These are phyloP conservation scores for Chlorella sp. DNA, from an alignment of 139 green algal genomes.

Conservation along the genomic window DNA sequence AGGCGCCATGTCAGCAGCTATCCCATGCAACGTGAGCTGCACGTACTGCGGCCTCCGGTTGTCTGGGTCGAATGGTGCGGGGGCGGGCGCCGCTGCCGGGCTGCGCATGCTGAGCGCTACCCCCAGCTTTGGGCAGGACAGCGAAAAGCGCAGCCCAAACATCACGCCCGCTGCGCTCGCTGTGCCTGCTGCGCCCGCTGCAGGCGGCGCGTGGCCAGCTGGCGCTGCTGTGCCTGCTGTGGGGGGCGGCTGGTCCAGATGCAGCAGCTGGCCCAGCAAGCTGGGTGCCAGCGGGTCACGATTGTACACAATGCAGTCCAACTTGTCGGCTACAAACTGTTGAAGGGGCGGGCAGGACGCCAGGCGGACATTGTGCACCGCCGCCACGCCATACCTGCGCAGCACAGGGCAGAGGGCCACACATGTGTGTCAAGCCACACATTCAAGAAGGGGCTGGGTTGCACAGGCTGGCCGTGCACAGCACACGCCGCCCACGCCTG, in stretches of 20 bases:
- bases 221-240: background rate
- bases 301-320: constrained; percentile 49
- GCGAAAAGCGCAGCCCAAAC: constrained; percentile 27
- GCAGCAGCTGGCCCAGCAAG: constrained; percentile 39
- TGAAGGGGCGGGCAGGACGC: background rate
- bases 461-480: too few relatives aligned
- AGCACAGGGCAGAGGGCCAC: too few relatives aligned
- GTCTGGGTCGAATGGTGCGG: background rate
- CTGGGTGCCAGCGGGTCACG: background rate
- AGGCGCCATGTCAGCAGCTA: constrained; percentile 20
- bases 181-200: background rate
- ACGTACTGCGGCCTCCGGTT: constrained; percentile 18
- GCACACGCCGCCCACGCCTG: too few relatives aligned
- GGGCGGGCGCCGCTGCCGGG: background rate
- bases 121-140: constrained; percentile 59
- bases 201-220: background rate
- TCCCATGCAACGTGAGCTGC: constrained; percentile 37
- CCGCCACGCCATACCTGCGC: constrained; percentile 48
- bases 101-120: constrained; percentile 38
- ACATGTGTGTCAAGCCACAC: too few relatives aligned
- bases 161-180: background rate
- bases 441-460: too few relatives aligned
- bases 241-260: constrained; percentile 25
- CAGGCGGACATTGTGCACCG: constrained; percentile 47
- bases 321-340: constrained; percentile 45